Base-by-base conservation (phyloP, 1,139 yeast species). In the Blastobotrys illinoisensis region DNA sequence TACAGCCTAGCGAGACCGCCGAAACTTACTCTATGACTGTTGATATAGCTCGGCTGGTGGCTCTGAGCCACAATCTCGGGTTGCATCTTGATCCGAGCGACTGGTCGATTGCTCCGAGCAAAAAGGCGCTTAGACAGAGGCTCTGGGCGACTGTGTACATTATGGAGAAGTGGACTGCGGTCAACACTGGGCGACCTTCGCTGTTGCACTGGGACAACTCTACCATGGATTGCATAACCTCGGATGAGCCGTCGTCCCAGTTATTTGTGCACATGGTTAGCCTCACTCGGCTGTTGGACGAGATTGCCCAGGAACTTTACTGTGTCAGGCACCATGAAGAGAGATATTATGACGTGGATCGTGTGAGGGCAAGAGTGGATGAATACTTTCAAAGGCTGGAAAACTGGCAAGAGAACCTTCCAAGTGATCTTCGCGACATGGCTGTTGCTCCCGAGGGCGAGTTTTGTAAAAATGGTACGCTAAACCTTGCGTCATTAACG, bases 151-250 rank as follows among this genome's bases (percentile, higher is more conserved):
- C 68, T 1, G 64, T 68, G n/a, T 69, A 60, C 50, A 61, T 64
- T n/a, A 65, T 65, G 53, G 74, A 71, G 53, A 69, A 69, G 51
- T 71, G 74, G 74, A 59, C 67, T 11, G 61, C 72, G 1, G 68
- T 67, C 5, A 63, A 62, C 47, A 56, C 68, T 6, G 74, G 74
- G 5, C 59, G 67, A 21, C 74, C 74, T 1, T 60, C 70, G 5
- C 48, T 70, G 50, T 53, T 70, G 32, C 54, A 58, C 18, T 49
- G 56, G 45, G 55, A 58, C 18, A 60, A 65, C 51, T 57, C 65
- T 3, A 66, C 63, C 16, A 61, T 66, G 53, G 60, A 52, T 9
- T 52, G 59, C n/a, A 69, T 67, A 50, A 56, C 60, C 5, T 65
- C 69, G 32, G 63, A 63, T n/a, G 71, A 65, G 46, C 67, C 65